Base-by-base conservation (phyloP, 2,329 filamentous ascomycete species). In the Ceratocystis cubensis region DNA sequence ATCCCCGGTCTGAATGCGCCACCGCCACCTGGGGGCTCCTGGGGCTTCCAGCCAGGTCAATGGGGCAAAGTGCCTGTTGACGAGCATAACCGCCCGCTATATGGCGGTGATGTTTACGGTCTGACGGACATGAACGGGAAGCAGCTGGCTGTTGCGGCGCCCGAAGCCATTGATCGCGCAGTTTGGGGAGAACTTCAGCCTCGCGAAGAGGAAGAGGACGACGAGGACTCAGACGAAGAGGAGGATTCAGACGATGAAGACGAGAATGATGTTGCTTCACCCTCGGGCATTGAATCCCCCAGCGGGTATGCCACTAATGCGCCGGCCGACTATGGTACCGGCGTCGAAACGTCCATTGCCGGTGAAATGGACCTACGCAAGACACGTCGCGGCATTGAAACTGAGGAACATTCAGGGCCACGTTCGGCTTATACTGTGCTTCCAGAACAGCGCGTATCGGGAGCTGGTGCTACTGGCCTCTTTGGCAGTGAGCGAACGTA, bases 41-140 rank as follows among this genome's bases (percentile, higher is more conserved):
- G 94, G 94, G 94, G 94, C 1, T 99, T 96, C 75, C 89, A 93
- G 71, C 91, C 93, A 6, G 94, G 94, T 68, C 92, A 93, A 68
- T 99, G 93, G 80, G 94, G 94, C 63, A 97, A 97, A 75, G 93
- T 94, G 0, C 94, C 94, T 0, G 86, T 96, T 0, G 93, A 97
- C 73, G 94, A 97, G 71, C 89, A 90, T 75, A 96, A 96, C 75
- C 82, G 90, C 63, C 92, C 94, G 0, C 79, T 96, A 2, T 97
- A 92, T 73, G 94, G 93, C 64, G 93, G 94, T 71, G 94, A 99
- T 75, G 89, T 97, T 25, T 96, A 96, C 73, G 94, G 94, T 68
- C 84, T 95, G 61, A 80, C 80, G 25, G 76, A 75, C 3, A 76
- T 76, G 56, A 75, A 75, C n/a, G 75, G 74, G n/a, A 72, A 72